Evolutionary conservation across 768 basidiomycete genomes (phyloP), one percentile per base, ranked within the genome.

Genomic region (Asterophora lycoperdoides): DNA sequence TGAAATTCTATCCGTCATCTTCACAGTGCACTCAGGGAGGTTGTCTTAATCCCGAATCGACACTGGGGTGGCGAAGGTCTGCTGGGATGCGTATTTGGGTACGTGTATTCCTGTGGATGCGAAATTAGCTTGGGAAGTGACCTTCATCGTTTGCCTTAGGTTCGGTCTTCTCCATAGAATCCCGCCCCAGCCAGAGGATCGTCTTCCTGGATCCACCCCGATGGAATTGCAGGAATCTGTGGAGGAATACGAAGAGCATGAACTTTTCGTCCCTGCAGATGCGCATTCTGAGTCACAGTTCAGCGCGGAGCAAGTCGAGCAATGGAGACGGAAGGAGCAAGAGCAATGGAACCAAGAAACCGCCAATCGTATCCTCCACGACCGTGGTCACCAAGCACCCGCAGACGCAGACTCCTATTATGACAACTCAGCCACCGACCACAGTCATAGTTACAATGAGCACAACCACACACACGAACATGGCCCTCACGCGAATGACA

Each of bases 51-150:
- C 43, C 95, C 96, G 8, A 97, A 97, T 66, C 78, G 93, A 41
- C 90, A 95, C 56, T 97, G 95, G 94, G 95, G 95, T 38, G 95
- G 95, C 5, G 94, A 94, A 63, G 94, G 95, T 0, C 74, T 98
- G 20, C 73, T 98, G 10, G 95, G 95, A 35, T 97, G 94, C 59
- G 87, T 97, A 23, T 96, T 98, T 39, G 95, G 95, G 86, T 95
- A 64, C 50, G 84, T 1, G 40, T 48, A 29, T 32, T 34, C 33
- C 28, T 35, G 13, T 26, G 20, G 44, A 37, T 23, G 46, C 35
- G 41, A 45, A 33, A 28, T 35, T 44, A 53, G 40, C 30, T 41
- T 50, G 28, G 56, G 30, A 35, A 51, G 17, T 49, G 29, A 42
- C 35, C 41, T 39, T 20, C 39, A 23, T 29, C 45, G 28, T 19